Evolutionary conservation across 164 flowering plant genomes (phyloP).

Genomic region (Santalum album): DNA sequence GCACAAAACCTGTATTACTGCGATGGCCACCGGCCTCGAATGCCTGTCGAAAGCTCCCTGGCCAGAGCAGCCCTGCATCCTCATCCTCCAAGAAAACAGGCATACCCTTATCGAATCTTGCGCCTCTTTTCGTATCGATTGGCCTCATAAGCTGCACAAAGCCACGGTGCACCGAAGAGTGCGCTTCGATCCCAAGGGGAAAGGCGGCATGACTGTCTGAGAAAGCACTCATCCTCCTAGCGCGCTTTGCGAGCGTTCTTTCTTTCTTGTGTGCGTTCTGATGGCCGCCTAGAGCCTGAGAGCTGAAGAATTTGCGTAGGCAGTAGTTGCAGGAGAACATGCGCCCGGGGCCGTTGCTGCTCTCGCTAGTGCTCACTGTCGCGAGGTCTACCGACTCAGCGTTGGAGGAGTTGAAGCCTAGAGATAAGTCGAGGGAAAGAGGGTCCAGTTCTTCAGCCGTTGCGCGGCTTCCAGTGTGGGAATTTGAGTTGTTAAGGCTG

Average conservation of each 20-base stretch:
- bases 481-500: too few species aligned
- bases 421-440: slow-evolving; percentile 22
- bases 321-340: too few species aligned
- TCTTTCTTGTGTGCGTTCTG: too few species aligned
- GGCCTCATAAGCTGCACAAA: slow-evolving; percentile 8
- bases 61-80: slow-evolving; percentile 29
- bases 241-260: too few species aligned
- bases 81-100: slow-evolving; percentile 23
- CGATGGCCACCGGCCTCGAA: slow-evolving; percentile 2
- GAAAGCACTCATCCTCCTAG: slow-evolving; percentile 28
- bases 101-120: slow-evolving; percentile 15
- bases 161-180: slow-evolving; percentile 21
- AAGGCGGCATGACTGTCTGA: slow-evolving; percentile 23
- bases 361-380: slow-evolving; percentile 28
- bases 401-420: slow-evolving; percentile 9
- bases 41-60: slow-evolving; percentile 33
- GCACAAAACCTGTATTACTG: not conserved
- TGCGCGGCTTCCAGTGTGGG: not conserved
- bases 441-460: slow-evolving; percentile 6
- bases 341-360: slow-evolving; percentile 28
- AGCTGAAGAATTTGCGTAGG: too few species aligned
- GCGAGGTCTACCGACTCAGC: slow-evolving; percentile 16
- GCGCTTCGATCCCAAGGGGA: slow-evolving; percentile 36
- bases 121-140: slow-evolving; percentile 6
- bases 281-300: too few species aligned